Evolutionary conservation across 1,284 basidiomycete species (phyloP), one percentile per base, ranked within the genome.

Genomic region (Schizophyllum amplum): DNA sequence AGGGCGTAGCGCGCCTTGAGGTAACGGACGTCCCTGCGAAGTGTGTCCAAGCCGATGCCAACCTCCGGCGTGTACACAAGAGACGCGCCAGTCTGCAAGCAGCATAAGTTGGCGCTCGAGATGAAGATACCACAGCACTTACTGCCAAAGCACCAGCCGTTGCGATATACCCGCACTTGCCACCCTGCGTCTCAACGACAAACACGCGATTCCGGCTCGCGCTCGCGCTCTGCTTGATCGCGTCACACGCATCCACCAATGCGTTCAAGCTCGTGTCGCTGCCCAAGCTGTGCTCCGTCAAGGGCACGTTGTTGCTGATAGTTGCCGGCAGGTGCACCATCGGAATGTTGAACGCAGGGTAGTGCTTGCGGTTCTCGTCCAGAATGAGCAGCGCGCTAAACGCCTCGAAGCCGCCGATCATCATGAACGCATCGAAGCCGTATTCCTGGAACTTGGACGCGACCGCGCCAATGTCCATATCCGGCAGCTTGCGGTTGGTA

Each of bases 121-220:
- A 42, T 9, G 5, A 51, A 24, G 13, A 47, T 50, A 17, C 42
- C 33, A 51, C 22, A 22, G 26, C 49, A 79, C 90, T 69, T 62
- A 94, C 94, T 50, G 97, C 96, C 62, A 99, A 77, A 1, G 93
- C 96, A 57, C 96, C 97, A 79, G 98, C 83, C 1, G 94, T 89
- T 5, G 95, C 94, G 60, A 99, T 85, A 71, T 97, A 98, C 9
- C 97, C 96, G 69, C 92, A 97, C 72, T 88, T 88, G 33, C 96
- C 96, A 56, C 97, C 96, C 72, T 99, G 97, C 0, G 95, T 98
- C 75, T 99, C 95, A 24, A 99, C 93, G 1, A 99, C 90, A 69
- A 99, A 99, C 56, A 98, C 95, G 52, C 96, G 78, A 71, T 98
- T 96, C 62, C 96, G 75, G 65, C 92, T 95, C 5, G 96, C 96